Evolutionary conservation across 1,284 basidiomycete genomes (phyloP).

Genomic region (Melampsora larici-populina): DNA sequence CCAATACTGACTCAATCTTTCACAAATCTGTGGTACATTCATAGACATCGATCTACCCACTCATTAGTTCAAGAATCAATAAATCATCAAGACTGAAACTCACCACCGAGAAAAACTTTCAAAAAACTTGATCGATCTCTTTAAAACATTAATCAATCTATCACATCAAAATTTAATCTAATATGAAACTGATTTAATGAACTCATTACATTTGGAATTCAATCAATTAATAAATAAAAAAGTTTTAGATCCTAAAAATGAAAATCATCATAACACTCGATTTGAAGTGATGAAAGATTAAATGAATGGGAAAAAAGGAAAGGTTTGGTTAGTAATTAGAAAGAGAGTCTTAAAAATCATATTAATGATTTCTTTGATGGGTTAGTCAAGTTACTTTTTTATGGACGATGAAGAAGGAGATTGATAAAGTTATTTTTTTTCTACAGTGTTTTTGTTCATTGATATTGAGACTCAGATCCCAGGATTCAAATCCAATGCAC

Average conservation of each 20-base stretch:
- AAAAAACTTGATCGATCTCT: too few species aligned
- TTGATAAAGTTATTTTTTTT: slow-evolving; percentile 7
- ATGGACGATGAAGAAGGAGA: background rate
- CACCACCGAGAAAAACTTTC: too few species aligned
- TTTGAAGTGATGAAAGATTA: slow-evolving; percentile 58
- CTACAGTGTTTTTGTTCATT: slow-evolving; percentile 89
- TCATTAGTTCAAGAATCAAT: slow-evolving; percentile 62
- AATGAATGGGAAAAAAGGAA: slow-evolving; percentile 77
- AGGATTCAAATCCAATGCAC: slow-evolving; percentile 90
- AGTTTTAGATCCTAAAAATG: slow-evolving; percentile 60
- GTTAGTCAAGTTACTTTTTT: too few species aligned
- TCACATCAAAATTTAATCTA: background rate
- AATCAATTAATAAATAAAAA: slow-evolving; percentile 84
- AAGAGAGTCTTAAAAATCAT: too few species aligned
- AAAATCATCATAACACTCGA: slow-evolving; percentile 53
- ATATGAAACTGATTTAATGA: slow-evolving; percentile 72
- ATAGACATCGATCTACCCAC: slow-evolving; percentile 67
- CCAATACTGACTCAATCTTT: background rate
- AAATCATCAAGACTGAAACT: too few species aligned
- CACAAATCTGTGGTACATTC: background rate
- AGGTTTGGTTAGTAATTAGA: slow-evolving; percentile 68
- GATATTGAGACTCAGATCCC: slow-evolving; percentile 89
- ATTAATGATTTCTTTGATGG: too few species aligned
- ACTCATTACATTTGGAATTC: slow-evolving; percentile 77
- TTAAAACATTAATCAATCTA: too few species aligned